Evolutionary conservation across 108 stramenopile species (phyloP), one percentile per base, ranked within the genome.

Genomic region (Epithemia pelagica): DNA sequence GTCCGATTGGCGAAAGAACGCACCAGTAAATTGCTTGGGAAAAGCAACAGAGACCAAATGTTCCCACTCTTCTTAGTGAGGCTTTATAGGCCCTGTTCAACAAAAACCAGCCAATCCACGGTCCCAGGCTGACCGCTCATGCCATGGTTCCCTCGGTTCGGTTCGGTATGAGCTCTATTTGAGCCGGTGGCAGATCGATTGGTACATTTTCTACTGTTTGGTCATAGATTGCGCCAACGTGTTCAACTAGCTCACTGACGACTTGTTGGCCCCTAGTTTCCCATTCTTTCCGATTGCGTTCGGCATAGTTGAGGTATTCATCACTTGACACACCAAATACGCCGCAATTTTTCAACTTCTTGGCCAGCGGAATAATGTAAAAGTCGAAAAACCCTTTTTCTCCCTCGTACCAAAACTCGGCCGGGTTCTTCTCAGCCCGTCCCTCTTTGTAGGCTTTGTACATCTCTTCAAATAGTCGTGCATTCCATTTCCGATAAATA

Each of bases 401-500:
- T 59, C 73, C 73, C 59, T 78, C 58, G 51, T 70, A 74, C 77
- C 77, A 78, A 74, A 69, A 69, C 25, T 74, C 54, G 18, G 73
- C 52, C 20, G 77, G 77, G 62, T 78, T 67, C 28, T 64, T 71
- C 29, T 55, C 32, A 8, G 70, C 28, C 46, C 77, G 52, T 26
- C 55, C 73, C 0, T 23, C 3, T 27, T 20, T 30, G 52, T 70
- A 55, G 18, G 64, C 77, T 10, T 32, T 27, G 32, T 74, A 74
- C 23, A 78, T 61, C 46, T 78, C 77, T 28, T 67, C 69, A 59
- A 71, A 74, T 20, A 78, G 62, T 1, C 60, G 64, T 53, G 51
- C 32, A 53, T 78, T 78, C 77, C 77, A 78, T 32, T 78, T 74
- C 54, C 68, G 67, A 54, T 74, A 78, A 32, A 78, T 57, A 52